Percentiles rank a stretch among this genome's conserved stretches.
These are phyloP conservation scores for Penicillium chermesinum DNA, from an alignment of 495 filamentous ascomycete species.

Conservation along the genomic window DNA sequence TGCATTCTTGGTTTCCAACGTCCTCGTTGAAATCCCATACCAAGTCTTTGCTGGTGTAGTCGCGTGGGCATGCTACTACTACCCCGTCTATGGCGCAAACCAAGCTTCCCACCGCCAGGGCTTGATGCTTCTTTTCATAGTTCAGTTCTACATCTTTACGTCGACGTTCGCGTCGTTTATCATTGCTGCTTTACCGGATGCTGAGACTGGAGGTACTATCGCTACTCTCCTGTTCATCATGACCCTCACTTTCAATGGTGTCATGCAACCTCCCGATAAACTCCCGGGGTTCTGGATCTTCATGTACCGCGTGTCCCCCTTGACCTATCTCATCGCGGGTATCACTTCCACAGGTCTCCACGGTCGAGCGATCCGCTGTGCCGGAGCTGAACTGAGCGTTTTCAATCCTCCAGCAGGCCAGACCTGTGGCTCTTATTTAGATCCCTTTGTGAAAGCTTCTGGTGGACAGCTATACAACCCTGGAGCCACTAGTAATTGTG, in stretches of 20 bases:
- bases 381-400: conserved; percentile 52
- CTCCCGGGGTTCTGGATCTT: conserved; percentile 67
- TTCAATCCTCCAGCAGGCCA: conserved; percentile 49
- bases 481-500: conserved; percentile 48
- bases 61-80: conserved; percentile 55
- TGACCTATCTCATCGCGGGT: conserved; percentile 60
- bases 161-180: conserved; percentile 62
- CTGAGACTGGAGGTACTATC: conserved; percentile 52
- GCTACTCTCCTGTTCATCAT: conserved; percentile 58
- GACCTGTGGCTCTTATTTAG: conserved; percentile 57
- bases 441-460: conserved; percentile 37
- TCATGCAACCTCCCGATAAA: conserved; percentile 38
- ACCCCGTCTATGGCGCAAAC: conserved; percentile 48
- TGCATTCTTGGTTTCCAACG: conserved; percentile 46
- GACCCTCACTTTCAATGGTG: conserved; percentile 58
- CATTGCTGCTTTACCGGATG: conserved; percentile 45
- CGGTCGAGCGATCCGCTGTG: conserved; percentile 55
- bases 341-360: conserved; percentile 58
- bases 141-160: conserved; percentile 54
- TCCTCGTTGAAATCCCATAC: conserved; percentile 8
- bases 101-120: conserved; percentile 37
- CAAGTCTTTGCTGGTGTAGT: conserved; percentile 39
- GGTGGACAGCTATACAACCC: conserved; percentile 55
- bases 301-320: conserved; percentile 62
- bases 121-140: conserved; percentile 46